Base-by-base conservation (phyloP, 805 yeast genomes). In the Barnettozyma siamensis region DNA sequence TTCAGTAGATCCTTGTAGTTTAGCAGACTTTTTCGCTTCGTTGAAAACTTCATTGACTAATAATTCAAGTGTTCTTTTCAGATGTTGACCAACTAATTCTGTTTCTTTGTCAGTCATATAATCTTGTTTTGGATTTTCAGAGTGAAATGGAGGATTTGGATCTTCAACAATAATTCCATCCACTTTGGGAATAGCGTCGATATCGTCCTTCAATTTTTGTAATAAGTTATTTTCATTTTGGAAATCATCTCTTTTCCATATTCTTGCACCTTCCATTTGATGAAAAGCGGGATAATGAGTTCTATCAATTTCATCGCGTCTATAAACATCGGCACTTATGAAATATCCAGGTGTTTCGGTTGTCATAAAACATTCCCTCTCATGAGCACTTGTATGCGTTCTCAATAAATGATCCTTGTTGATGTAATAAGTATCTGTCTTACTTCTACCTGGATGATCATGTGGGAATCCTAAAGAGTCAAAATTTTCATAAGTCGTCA, bases 361-460 rank as follows among this genome's bases (percentile, higher is more conserved):
- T 3, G 27, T 19, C 34, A 71, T 67, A 63, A 88, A 91, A 57
- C 96, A 88, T 55, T 85, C 88, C 50, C 75, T 76, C 63, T 93
- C 99, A 62, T 93, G 99, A 0, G 99, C 99, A 1, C 97, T 88
- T 0, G 99, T 91, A 58, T 93, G 99, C 0, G 99, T 93, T 55
- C 99, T 70, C 45, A 93, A 65, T 23, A 93, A 67, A 26, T 80
- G 67, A 17, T 74, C 73, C 40, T 78, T 72, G 64, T 93, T 89
- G 40, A 93, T 59, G 55, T 93, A 93, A 62, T 93, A 93, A 0
- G 99, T 91, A 59, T 93, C 99, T 3, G 95, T 83, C 54, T 76
- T 84, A 16, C 93, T 78, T 55, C 99, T 72, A 3, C 99, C 97
- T 0, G 95, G 96, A 59, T 93, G 99, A 56, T 89, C 95, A 28